Evolutionary conservation across 805 yeast genomes (phyloP).

Genomic region (Komagataella pseudopastoris): DNA sequence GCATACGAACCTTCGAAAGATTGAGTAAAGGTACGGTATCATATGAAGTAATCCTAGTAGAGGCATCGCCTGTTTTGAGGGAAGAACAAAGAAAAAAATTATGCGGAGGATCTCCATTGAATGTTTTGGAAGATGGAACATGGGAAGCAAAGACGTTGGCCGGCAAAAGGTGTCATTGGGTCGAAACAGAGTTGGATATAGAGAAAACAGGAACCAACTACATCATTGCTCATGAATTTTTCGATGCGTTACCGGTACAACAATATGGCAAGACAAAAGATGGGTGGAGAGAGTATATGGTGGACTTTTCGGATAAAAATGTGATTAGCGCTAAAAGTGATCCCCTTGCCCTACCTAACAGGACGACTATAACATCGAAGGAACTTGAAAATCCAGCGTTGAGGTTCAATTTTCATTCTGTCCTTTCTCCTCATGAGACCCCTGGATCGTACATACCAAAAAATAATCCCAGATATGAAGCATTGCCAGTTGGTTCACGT

Average conservation of each 20-base stretch:
- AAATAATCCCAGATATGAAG: slow-evolving; percentile 31
- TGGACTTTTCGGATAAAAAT: slow-evolving; percentile 31
- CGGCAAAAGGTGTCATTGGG: slow-evolving; percentile 31
- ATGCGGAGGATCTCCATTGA: slow-evolving; percentile 19
- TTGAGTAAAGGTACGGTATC: slow-evolving; percentile 12
- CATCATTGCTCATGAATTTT: slow-evolving; percentile 74
- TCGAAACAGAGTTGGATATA: neutral
- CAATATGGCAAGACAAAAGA: slow-evolving; percentile 45
- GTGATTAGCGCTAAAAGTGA: slow-evolving; percentile 2
- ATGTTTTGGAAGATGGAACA: slow-evolving; percentile 26
- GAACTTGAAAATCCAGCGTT: neutral
- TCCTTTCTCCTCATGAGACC: slow-evolving; percentile 44
- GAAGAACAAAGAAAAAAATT: slow-evolving; percentile 37
- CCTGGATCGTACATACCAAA: slow-evolving; percentile 48
- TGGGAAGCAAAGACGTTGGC: slow-evolving; percentile 45
- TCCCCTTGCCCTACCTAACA: slow-evolving; percentile 9
- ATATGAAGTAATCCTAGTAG: slow-evolving; percentile 39
- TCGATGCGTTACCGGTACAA: slow-evolving; percentile 75
- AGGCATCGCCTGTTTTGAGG: slow-evolving; percentile 57
- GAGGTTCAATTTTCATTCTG: slow-evolving; percentile 34
- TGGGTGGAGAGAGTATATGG: slow-evolving; percentile 74
- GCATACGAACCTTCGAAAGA: slow-evolving; percentile 31
- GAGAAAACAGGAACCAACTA: slow-evolving; percentile 35
- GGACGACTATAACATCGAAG: slow-evolving; percentile 3
- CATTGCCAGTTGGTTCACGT: slow-evolving; percentile 40